phyloP scores from a whole-genome alignment of 345 rosid genomes.

The Excoecaria cochinchinensis region DNA sequence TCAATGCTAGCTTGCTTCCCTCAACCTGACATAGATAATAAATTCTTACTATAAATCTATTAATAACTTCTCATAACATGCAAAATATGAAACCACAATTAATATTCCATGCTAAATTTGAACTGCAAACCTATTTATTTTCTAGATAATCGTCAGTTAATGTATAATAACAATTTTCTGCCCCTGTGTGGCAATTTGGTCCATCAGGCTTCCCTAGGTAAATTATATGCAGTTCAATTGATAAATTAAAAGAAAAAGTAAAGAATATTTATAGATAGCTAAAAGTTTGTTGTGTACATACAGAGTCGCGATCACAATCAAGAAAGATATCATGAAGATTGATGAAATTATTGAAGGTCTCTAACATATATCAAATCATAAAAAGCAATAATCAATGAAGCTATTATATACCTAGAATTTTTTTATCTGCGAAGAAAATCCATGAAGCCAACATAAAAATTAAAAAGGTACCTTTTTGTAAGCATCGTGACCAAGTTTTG shows the following conservation, averaged over 20 bases:
- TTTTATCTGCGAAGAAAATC: too few species aligned
- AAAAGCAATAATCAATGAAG: too few species aligned
- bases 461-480: constrained; percentile 58
- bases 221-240: constrained; percentile 54
- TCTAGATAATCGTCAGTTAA: constrained; percentile 45
- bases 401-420: too few species aligned
- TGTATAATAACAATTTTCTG: constrained; percentile 81
- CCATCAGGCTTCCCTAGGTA: constrained; percentile 93
- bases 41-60: not conserved
- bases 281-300: constrained; percentile 36
- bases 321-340: constrained; percentile 65
- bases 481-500: constrained; percentile 54
- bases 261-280: not conserved
- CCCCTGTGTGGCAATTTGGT: constrained; percentile 92
- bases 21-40: constrained; percentile 40
- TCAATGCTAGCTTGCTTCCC: constrained; percentile 51
- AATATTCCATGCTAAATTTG: not conserved
- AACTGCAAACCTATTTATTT: constrained; percentile 45
- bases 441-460: too few species aligned
- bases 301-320: constrained; percentile 87
- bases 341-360: constrained; percentile 83
- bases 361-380: too few species aligned
- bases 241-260: not conserved
- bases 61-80: too few species aligned
- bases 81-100: not conserved